These are phyloP conservation scores for Pestalotiopsis sp. DNA, from an alignment of 2,329 filamentous ascomycete species.

Conservation along the genomic window DNA sequence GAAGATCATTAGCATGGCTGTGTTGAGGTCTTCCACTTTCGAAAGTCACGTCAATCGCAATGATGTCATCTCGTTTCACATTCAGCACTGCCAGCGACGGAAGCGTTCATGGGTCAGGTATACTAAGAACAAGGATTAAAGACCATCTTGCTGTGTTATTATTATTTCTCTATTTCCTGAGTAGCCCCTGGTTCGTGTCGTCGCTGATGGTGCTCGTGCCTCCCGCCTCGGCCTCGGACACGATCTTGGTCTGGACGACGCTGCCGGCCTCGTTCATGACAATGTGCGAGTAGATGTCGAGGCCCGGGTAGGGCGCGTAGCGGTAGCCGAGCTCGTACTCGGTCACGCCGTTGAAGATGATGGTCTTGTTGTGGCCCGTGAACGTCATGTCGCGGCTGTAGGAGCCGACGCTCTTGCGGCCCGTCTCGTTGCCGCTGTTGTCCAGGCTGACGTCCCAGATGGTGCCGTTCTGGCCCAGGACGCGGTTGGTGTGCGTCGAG, in stretches of 20 bases:
- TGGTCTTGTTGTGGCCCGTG: constrained; percentile 53
- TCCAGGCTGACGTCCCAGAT: constrained; percentile 57
- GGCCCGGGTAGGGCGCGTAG: constrained; percentile 52
- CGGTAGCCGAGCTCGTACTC: constrained; percentile 56
- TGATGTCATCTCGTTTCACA: constrained; percentile 2
- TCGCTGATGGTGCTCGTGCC: constrained; percentile 54
- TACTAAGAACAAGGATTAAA: neutral
- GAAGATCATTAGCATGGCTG: neutral
- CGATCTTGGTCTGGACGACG: constrained; percentile 52
- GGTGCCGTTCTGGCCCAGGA: constrained; percentile 56
- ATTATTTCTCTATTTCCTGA: neutral
- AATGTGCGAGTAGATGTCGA: constrained; percentile 48
- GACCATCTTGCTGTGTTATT: neutral
- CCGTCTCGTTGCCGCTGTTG: constrained; percentile 51
- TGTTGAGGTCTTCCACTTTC: neutral
- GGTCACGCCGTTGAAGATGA: constrained; percentile 43
- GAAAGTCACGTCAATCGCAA: neutral
- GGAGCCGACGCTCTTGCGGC: constrained; percentile 46
- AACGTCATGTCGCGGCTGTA: constrained; percentile 57
- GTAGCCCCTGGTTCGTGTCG: constrained; percentile 24
- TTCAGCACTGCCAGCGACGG: neutral
- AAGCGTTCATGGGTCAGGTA: neutral
- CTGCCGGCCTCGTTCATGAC: constrained; percentile 48
- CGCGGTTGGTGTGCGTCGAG: constrained; percentile 57
- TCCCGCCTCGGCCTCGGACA: constrained; percentile 55